Evolutionary conservation across 345 rosid genomes (phyloP).

Genomic region (Arabidopsis suecica): DNA sequence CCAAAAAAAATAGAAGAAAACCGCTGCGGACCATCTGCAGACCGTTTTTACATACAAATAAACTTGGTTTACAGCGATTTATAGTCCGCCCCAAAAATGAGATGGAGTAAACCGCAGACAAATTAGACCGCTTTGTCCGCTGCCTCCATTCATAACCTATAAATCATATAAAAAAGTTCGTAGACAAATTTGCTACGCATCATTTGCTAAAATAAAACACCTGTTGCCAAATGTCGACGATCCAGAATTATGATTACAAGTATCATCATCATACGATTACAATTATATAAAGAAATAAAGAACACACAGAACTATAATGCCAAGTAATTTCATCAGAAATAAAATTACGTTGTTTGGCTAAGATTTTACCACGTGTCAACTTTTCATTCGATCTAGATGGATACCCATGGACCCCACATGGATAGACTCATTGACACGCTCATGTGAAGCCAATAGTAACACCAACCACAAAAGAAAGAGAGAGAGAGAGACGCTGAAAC

Average conservation of each 20-base stretch:
- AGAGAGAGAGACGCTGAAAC: slow-evolving; percentile 17
- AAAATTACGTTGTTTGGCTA: slow-evolving; percentile 56
- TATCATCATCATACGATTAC: neutral
- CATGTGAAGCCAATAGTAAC: slow-evolving; percentile 42
- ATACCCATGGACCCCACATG: slow-evolving; percentile 64
- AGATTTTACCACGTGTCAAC: slow-evolving; percentile 52
- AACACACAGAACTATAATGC: slow-evolving; percentile 10
- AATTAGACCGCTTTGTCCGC: too few species aligned
- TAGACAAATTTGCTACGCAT: slow-evolving; percentile 28
- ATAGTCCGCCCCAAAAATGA: too few species aligned
- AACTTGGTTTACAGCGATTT: too few species aligned
- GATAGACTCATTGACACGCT: slow-evolving; percentile 53
- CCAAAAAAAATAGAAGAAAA: too few species aligned
- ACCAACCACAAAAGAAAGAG: slow-evolving; percentile 42
- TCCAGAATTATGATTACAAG: slow-evolving; percentile 31
- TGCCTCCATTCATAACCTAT: neutral
- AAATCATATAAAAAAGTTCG: neutral
- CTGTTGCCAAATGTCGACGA: slow-evolving; percentile 43
- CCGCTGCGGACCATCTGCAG: too few species aligned
- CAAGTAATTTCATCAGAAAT: slow-evolving; percentile 2
- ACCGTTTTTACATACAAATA: too few species aligned
- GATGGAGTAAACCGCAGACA: too few species aligned
- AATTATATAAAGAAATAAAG: too few species aligned
- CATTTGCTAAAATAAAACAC: slow-evolving; percentile 31
- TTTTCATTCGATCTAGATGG: slow-evolving; percentile 43